Base-by-base conservation (phyloP, 352 stramenopile genomes). In the Globisporangium orthogonon region DNA sequence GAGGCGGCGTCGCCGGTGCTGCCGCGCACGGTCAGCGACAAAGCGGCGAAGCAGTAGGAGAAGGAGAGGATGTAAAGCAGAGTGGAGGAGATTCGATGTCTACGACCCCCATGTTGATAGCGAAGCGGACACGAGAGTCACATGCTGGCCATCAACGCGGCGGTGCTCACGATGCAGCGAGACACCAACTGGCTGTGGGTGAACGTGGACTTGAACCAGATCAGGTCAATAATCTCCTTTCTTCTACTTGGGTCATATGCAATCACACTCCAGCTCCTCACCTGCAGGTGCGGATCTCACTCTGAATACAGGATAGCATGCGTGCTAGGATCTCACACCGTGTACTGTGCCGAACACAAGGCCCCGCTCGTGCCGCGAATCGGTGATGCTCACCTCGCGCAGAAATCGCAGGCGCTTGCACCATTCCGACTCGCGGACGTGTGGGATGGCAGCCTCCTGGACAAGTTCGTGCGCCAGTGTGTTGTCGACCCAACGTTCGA, bases 401-500 rank as follows among this genome's bases (percentile, higher is more conserved):
- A 35, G 28, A 17, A 47, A 14, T 15, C 29, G 15, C 55, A 28
- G 48, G 17, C 18, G 46, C 14, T 41, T 10, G 14, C 44, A 18
- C 28, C 39, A 4, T 60, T 71, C 6, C 28, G 28, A 1, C 18
- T 61, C 15, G 14, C 40, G 14, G 65, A 72, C 33, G 40, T 72
- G 2, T 67, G 53, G 61, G 39, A 62, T n/a, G 61, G 58, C 2
- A 54, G n/a, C 45, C n/a, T 67, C 4, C 53, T 66, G 41, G 33
- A 47, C 30, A 70, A 68, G 60, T 68, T 70, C 40, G 13, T 65
- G 9, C 47, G 54, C 1, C 55, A 60, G n/a, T 77, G 62, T 18
- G 69, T 69, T 0, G 31, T 43, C 15, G 62, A 83, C 35, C 56
- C 62, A 18, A 63, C 15, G 9, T 81, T 73, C 46, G 68, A 74